Conservation (phyloP, 1,284 basidiomycete species). For the Tilletia walkeri region DNA sequence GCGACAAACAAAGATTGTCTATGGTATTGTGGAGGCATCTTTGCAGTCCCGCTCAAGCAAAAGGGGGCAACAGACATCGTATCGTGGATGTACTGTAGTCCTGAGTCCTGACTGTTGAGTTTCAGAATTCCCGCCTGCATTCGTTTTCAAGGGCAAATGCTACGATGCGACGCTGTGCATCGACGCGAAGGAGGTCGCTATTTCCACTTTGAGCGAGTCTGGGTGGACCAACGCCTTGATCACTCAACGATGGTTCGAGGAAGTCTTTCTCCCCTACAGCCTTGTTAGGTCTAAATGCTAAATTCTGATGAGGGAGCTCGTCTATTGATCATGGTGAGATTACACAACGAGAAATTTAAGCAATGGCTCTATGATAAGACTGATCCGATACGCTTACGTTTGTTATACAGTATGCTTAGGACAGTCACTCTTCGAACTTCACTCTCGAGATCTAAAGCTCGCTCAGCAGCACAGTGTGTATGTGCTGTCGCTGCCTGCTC, state of each 20-base stretch:
- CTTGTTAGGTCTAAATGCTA: not conserved
- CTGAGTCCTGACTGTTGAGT: too few relatives aligned
- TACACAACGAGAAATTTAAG: not conserved
- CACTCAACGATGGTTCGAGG: not conserved
- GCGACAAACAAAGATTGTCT: too few relatives aligned
- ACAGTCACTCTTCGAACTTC: not conserved
- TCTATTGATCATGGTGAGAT: not conserved
- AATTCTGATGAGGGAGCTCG: not conserved
- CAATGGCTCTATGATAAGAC: too few relatives aligned
- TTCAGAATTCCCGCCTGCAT: too few relatives aligned
- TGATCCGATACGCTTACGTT: not conserved
- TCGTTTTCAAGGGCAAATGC: too few relatives aligned
- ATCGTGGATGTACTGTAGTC: too few relatives aligned
- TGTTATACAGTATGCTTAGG: not conserved
- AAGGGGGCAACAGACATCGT: too few relatives aligned
- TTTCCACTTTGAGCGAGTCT: not conserved
- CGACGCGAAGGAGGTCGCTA: too few relatives aligned
- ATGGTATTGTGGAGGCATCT: too few relatives aligned
- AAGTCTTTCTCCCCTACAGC: not conserved
- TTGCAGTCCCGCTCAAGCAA: too few relatives aligned
- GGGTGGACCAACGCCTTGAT: not conserved
- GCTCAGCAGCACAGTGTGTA: not conserved
- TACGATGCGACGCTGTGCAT: too few relatives aligned
- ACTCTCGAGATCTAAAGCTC: not conserved
- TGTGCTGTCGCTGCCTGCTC: not conserved